These are phyloP conservation scores for Xanthoconium purpureum DNA, from an alignment of 768 basidiomycete genomes.

Conservation along the genomic window DNA sequence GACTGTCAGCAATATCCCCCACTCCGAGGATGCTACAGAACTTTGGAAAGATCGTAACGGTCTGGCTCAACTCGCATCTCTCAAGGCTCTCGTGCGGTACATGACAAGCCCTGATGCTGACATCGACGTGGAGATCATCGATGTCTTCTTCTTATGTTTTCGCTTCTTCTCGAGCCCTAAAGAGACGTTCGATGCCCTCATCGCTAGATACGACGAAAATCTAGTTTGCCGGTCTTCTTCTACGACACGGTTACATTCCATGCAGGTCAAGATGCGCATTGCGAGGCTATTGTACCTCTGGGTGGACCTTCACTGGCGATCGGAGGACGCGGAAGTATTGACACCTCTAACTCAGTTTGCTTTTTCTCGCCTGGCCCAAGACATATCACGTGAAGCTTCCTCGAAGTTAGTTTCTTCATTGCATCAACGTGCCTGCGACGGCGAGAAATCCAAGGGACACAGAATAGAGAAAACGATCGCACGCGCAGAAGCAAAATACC, in stretches of 20 bases:
- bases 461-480: slow-evolving; percentile 26
- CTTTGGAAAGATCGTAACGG: slow-evolving; percentile 28
- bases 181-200: slow-evolving; percentile 42
- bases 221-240: slow-evolving; percentile 17
- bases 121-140: slow-evolving; percentile 41
- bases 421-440: slow-evolving; percentile 23
- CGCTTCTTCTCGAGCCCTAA: slow-evolving; percentile 59
- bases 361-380: slow-evolving; percentile 29
- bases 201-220: slow-evolving; percentile 48
- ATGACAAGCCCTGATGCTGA: slow-evolving; percentile 42
- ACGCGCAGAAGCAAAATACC: slow-evolving; percentile 19
- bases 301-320: slow-evolving; percentile 68
- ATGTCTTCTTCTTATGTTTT: slow-evolving; percentile 69
- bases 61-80: slow-evolving; percentile 34
- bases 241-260: slow-evolving; percentile 41
- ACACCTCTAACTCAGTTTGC: slow-evolving; percentile 29
- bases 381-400: slow-evolving; percentile 30
- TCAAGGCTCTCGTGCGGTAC: slow-evolving; percentile 43
- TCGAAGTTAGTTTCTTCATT: slow-evolving; percentile 30
- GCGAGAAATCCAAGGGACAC: slow-evolving; percentile 25
- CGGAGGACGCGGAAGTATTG: slow-evolving; percentile 42
- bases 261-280: slow-evolving; percentile 55
- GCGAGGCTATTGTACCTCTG: slow-evolving; percentile 62
- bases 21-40: slow-evolving; percentile 30
- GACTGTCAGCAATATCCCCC: slow-evolving; percentile 29